A percentile compares a stretch with the other conserved stretches of the same genome.
Evolutionary conservation across 2,329 filamentous ascomycete genomes (phyloP).

Genomic region (Pyrenochaeta sp.): DNA sequence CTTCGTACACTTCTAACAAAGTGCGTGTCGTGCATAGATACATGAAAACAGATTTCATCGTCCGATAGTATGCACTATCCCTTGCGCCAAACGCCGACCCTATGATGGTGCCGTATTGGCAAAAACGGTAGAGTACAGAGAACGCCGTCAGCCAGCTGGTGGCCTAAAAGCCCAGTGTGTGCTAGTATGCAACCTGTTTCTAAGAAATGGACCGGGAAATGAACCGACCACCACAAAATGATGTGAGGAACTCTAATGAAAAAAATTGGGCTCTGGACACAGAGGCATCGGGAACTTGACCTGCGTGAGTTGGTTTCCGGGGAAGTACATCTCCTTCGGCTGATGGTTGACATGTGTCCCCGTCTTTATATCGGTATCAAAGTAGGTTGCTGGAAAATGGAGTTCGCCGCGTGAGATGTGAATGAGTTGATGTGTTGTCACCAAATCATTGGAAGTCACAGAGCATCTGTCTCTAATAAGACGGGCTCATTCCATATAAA

Average conservation of each 20-base stretch:
- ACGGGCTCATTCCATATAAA: conserved; percentile 18
- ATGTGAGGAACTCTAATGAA: conserved; percentile 6
- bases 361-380: not conserved
- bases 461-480: conserved; percentile 38
- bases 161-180: conserved; percentile 38
- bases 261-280: not conserved
- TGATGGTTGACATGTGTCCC: not conserved
- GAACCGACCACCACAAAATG: conserved; percentile 2
- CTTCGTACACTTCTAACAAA: conserved; percentile 42
- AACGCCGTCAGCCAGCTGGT: conserved; percentile 41
- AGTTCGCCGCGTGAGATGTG: not conserved
- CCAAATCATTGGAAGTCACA: conserved; percentile 26
- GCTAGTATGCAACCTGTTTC: conserved; percentile 45
- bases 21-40: conserved; percentile 36
- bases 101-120: conserved; percentile 26
- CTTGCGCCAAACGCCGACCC: conserved; percentile 29
- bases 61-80: conserved; percentile 20
- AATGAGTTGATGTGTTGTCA: conserved; percentile 1
- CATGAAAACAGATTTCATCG: conserved; percentile 20
- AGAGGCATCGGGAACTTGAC: not conserved
- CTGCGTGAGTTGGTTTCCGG: not conserved
- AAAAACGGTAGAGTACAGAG: conserved; percentile 24
- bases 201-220: conserved; percentile 27
- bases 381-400: not conserved
- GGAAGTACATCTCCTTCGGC: not conserved